Evolutionary conservation across 2,329 filamentous ascomycete genomes (phyloP), one percentile per base, ranked within the genome.

Genomic region (Ceratocystis destructans): DNA sequence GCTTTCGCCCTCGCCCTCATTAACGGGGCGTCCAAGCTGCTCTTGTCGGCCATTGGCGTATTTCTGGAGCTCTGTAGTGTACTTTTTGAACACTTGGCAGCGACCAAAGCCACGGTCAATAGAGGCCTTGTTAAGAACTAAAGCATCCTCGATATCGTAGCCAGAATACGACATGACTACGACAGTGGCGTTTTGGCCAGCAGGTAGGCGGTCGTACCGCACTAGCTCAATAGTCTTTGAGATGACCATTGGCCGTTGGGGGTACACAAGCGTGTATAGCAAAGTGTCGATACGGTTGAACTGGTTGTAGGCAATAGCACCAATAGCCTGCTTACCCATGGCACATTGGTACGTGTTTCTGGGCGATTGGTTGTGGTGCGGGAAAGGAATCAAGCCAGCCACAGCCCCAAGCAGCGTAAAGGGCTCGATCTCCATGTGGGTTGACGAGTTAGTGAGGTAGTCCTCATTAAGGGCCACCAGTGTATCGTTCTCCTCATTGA

Each of bases 91-190:
- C n/a, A 97, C 94, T 73, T 99, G 95, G 72, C 94, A 97, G 46
- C 94, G 87, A 59, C 94, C 95, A 72, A 97, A 99, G 3, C 94
- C 95, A 71, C 94, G 85, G 72, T 99, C 95, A 67, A 91, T 87
- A 0, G 92, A 96, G 8, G 91, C 92, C 78, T 96, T 97, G 79
- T 99, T 99, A 69, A 99, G 76, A 1, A 99, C 93, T 20, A 99
- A 81, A 8, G 94, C 94, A 80, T 99, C 94, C 79, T 99, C 94
- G 71, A 99, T 99, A 84, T 99, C 94, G 77, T 99, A 99, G 28
- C 94, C 94, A 10, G 93, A 97, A 77, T 94, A 99, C 62, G 92
- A 97, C 94, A 99, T 99, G 77, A 99, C 94, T 5, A 96, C 94
- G 31, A 99, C 94, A 0, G 90, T 96, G 3, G 94, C 95, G 69